Evolutionary conservation across 441 rosid species (phyloP).

Genomic region (Brassica hybrid): DNA sequence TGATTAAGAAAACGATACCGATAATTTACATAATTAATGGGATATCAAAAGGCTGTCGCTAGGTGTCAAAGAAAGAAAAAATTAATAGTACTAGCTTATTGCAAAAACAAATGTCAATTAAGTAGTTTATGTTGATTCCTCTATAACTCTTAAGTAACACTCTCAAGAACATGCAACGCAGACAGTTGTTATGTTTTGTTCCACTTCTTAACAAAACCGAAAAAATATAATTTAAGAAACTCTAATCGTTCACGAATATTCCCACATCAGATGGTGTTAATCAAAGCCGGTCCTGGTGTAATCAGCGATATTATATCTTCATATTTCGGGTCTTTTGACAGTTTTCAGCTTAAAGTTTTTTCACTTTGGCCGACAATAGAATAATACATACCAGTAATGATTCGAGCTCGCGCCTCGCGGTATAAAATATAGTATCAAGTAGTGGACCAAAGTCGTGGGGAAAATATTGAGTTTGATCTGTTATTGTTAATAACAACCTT

Average conservation of each 20-base stretch:
- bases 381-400: not conserved
- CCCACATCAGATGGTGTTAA: not conserved
- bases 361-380: slow-evolving; percentile 9
- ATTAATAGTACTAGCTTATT: slow-evolving; percentile 3
- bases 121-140: slow-evolving; percentile 30
- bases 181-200: slow-evolving; percentile 29
- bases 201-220: not conserved
- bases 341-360: slow-evolving; percentile 12
- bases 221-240: slow-evolving; percentile 16
- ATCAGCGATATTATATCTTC: not conserved
- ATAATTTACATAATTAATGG: slow-evolving; percentile 8
- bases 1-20: slow-evolving; percentile 18
- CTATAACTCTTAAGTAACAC: slow-evolving; percentile 19
- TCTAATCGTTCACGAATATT: slow-evolving; percentile 35
- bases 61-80: slow-evolving; percentile 29
- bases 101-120: slow-evolving; percentile 30
- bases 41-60: slow-evolving; percentile 33
- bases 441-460: slow-evolving; percentile 24
- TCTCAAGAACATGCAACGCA: slow-evolving; percentile 45
- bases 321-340: slow-evolving; percentile 15
- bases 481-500: slow-evolving; percentile 5
- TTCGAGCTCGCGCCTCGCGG: slow-evolving; percentile 6
- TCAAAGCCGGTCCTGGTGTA: too few species aligned
- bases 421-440: slow-evolving; percentile 14
- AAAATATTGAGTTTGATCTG: slow-evolving; percentile 11